Evolutionary conservation across 2,329 filamentous ascomycete species (phyloP).

Genomic region (Biscogniauxia mediterranea): DNA sequence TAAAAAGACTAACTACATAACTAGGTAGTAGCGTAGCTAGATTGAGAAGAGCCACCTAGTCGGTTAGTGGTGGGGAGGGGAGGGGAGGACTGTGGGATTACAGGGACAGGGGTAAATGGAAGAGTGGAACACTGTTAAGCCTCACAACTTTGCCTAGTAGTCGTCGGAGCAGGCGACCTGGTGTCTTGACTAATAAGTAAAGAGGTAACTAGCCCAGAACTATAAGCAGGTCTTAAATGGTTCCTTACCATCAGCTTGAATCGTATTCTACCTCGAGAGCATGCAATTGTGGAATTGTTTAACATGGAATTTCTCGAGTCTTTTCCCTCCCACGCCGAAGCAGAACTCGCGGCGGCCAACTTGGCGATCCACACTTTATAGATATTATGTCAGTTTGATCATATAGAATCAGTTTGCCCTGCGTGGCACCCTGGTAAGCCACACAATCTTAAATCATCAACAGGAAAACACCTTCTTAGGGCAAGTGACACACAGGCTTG

Average conservation of each 20-base stretch:
- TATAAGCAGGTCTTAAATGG: neutral
- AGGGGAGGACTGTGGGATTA: neutral
- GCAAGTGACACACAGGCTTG: neutral
- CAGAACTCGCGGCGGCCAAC: neutral
- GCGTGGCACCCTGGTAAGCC: constrained; percentile 14
- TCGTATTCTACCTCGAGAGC: neutral
- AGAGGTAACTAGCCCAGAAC: neutral
- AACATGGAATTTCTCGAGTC: neutral
- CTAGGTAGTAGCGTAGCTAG: neutral
- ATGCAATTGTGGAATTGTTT: neutral
- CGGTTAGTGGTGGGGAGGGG: neutral
- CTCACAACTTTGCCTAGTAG: neutral
- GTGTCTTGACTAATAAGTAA: neutral
- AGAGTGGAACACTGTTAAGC: neutral
- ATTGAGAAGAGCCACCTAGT: neutral
- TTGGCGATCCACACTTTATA: neutral
- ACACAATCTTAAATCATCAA: constrained; percentile 8
- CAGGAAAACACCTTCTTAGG: neutral
- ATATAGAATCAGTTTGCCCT: neutral
- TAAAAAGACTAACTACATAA: neutral
- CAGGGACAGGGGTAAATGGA: neutral
- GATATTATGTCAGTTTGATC: neutral
- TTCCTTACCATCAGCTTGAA: neutral
- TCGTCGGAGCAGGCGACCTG: neutral
- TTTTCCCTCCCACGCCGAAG: neutral